Conservation (phyloP, 805 yeast genomes). For the Saccharomycodes ludwigii region DNA sequence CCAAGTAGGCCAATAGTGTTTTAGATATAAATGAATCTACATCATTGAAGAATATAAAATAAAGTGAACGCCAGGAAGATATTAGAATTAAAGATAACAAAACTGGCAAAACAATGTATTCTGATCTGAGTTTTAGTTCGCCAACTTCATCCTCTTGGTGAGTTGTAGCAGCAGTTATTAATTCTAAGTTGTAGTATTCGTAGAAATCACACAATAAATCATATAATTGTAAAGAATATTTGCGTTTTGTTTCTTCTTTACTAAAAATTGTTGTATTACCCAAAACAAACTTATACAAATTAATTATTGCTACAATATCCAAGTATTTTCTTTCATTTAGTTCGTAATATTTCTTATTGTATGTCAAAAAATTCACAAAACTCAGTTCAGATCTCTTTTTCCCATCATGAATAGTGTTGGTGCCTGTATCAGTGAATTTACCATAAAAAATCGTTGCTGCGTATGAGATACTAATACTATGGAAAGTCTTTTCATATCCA, state of each 20-base stretch:
- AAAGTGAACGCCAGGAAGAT: neutral
- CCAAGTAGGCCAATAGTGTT: constrained; percentile 12
- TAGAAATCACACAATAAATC: no score
- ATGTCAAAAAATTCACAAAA: constrained; percentile 31
- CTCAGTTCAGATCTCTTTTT: constrained; percentile 12
- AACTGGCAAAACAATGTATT: no score
- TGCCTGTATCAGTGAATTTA: constrained; percentile 10
- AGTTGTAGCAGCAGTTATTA: no score
- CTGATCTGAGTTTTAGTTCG: no score
- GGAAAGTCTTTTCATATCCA: constrained; percentile 34
- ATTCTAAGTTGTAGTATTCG: no score
- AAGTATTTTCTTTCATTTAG: constrained; percentile 23
- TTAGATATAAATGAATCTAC: constrained; percentile 11
- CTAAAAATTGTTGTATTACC: no score
- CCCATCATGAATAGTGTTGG: neutral
- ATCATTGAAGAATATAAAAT: no score
- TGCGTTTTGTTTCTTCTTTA: no score
- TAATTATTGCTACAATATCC: constrained; percentile 27
- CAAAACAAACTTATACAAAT: constrained; percentile 16
- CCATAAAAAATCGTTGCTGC: constrained; percentile 26
- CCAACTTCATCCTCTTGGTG: no score
- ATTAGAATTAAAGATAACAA: neutral
- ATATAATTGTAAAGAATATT: no score
- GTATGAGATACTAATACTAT: constrained; percentile 25
- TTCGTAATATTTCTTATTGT: constrained; percentile 25